Percentiles rank a stretch among this genome's conserved stretches.
phyloP scores from a whole-genome alignment of 345 rosid genomes.

The Erodium maritimum region DNA sequence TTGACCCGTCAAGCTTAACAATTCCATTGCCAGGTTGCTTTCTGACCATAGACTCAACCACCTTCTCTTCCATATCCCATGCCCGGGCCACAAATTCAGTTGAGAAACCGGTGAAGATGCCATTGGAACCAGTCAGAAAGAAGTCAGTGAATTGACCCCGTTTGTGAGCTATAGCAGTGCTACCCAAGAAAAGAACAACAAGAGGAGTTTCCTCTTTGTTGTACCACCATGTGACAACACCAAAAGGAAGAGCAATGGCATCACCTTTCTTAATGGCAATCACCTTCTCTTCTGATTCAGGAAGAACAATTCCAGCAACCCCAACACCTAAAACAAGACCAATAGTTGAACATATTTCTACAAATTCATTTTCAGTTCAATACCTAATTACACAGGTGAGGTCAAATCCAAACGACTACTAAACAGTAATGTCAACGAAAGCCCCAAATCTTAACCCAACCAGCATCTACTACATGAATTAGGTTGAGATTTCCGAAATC shows the following conservation, averaged over 20 bases:
- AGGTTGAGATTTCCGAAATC: no score
- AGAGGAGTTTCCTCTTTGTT: slow-evolving; percentile 68
- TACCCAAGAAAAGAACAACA: slow-evolving; percentile 68
- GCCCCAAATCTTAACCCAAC: no score
- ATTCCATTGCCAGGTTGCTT: slow-evolving; percentile 48
- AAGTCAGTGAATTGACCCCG: slow-evolving; percentile 74
- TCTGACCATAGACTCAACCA: slow-evolving; percentile 35
- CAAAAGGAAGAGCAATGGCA: slow-evolving; percentile 81
- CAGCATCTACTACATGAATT: no score
- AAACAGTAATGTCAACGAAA: no score
- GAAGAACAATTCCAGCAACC: slow-evolving; percentile 72
- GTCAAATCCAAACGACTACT: no score
- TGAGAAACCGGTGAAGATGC: slow-evolving; percentile 75
- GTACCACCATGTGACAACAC: slow-evolving; percentile 86
- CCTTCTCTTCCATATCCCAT: slow-evolving; percentile 43
- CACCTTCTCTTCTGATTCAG: slow-evolving; percentile 78
- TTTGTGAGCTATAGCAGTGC: slow-evolving; percentile 70
- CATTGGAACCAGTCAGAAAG: slow-evolving; percentile 59
- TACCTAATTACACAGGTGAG: no score
- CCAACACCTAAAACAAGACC: slow-evolving; percentile 40
- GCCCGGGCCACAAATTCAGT: slow-evolving; percentile 67
- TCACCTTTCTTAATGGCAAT: slow-evolving; percentile 73
- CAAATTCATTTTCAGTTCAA: no score
- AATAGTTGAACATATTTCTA: no score
- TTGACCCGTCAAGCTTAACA: slow-evolving; percentile 41